Evolutionary conservation across 1,284 basidiomycete genomes (phyloP).

Genomic region (Pseudozyma sp.): DNA sequence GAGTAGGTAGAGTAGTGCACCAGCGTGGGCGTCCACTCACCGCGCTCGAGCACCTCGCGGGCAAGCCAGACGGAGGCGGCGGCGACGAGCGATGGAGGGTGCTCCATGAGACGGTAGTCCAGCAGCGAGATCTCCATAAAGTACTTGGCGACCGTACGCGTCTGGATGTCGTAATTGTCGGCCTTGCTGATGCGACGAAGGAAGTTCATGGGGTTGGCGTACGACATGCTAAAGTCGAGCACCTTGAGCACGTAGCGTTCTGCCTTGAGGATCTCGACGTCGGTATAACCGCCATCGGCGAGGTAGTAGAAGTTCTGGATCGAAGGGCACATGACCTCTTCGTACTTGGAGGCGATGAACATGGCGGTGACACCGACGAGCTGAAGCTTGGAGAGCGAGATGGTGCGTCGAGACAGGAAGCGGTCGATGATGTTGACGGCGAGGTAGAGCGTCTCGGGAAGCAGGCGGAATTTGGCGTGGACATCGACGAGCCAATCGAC

Average conservation of each 20-base stretch:
- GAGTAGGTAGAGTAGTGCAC: constrained; percentile 92
- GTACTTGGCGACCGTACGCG: constrained; percentile 85
- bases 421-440: constrained; percentile 96
- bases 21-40: constrained; percentile 84
- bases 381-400: constrained; percentile 92
- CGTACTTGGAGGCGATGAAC: constrained; percentile 93
- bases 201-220: constrained; percentile 93
- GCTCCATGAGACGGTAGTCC: constrained; percentile 84
- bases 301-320: constrained; percentile 81
- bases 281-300: constrained; percentile 64
- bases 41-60: constrained; percentile 81
- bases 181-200: constrained; percentile 75
- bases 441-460: constrained; percentile 95
- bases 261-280: constrained; percentile 72
- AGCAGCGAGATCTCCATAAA: constrained; percentile 86
- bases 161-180: constrained; percentile 78
- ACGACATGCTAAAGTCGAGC: constrained; percentile 89
- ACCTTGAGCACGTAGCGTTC: constrained; percentile 93
- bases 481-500: constrained; percentile 98
- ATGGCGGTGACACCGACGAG: constrained; percentile 93
- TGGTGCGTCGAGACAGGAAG: constrained; percentile 88
- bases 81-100: constrained; percentile 85
- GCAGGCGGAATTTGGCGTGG: constrained; percentile 89
- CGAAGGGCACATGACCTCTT: constrained; percentile 92
- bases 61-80: constrained; percentile 93